These are phyloP conservation scores for Phytophthora foliorum DNA, from an alignment of 352 stramenopile species.

Conservation along the genomic window DNA sequence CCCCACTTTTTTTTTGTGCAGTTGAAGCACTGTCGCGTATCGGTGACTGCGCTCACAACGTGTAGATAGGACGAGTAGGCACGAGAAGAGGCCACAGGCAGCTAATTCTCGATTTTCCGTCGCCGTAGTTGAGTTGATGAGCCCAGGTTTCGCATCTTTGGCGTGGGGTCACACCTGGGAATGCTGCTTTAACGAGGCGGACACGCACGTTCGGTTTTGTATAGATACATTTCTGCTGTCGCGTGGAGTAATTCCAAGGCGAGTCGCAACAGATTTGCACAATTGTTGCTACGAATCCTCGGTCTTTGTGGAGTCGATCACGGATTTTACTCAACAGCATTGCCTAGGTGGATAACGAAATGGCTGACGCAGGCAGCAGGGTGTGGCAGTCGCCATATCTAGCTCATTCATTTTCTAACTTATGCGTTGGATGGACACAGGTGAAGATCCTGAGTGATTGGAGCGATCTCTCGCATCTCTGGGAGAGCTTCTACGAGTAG, in stretches of 20 bases:
- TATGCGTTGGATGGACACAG: too few species aligned
- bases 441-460: too few species aligned
- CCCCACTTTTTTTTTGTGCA: too few species aligned
- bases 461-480: too few species aligned
- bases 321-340: slow-evolving; percentile 21
- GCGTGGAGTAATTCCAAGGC: slow-evolving; percentile 16
- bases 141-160: slow-evolving; percentile 11
- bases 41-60: too few species aligned
- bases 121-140: slow-evolving; percentile 30
- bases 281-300: slow-evolving; percentile 19
- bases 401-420: slow-evolving; percentile 9
- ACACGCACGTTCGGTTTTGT: slow-evolving; percentile 16
- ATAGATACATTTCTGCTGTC: slow-evolving; percentile 21
- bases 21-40: too few species aligned
- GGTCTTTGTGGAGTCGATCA: slow-evolving; percentile 12
- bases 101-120: too few species aligned
- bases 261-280: slow-evolving; percentile 13
- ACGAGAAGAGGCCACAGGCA: too few species aligned
- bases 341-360: slow-evolving; percentile 10
- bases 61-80: too few species aligned
- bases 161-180: neutral
- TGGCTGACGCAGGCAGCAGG: slow-evolving; percentile 25
- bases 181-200: neutral
- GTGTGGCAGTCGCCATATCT: slow-evolving; percentile 15
- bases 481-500: too few species aligned